phyloP scores from a whole-genome alignment of 139 green algal genomes.

The Nannochloris sp. region DNA sequence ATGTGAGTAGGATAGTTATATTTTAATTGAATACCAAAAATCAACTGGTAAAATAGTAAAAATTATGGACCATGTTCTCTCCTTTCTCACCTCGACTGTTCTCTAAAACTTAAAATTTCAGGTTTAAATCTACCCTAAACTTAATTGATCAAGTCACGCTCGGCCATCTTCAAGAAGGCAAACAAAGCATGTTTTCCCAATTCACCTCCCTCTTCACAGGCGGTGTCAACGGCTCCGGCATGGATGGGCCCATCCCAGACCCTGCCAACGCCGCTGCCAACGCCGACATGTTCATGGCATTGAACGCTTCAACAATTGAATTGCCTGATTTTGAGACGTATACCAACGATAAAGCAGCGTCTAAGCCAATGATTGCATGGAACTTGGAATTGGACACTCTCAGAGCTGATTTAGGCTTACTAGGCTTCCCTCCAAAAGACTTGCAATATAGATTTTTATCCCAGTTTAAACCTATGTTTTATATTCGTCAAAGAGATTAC shows the following conservation, averaged over 20 bases:
- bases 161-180: constrained; percentile 62
- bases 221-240: background rate
- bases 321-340: constrained; percentile 63
- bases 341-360: constrained; percentile 35
- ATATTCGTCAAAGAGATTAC: constrained; percentile 69
- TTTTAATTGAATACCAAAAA: no score
- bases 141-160: constrained; percentile 50
- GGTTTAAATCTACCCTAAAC: constrained; percentile 58
- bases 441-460: constrained; percentile 77
- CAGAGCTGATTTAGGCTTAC: constrained; percentile 74
- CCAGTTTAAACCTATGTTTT: constrained; percentile 76
- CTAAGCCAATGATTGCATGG: constrained; percentile 66
- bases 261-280: constrained; percentile 23
- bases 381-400: constrained; percentile 97
- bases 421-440: constrained; percentile 76
- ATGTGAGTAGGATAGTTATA: constrained; percentile 31
- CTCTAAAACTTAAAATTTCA: constrained; percentile 12
- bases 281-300: constrained; percentile 79
- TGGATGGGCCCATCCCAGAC: background rate
- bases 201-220: constrained; percentile 24
- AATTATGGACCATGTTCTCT: no score
- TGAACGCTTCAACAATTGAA: constrained; percentile 81
- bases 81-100: background rate
- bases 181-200: constrained; percentile 30
- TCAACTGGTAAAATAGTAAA: no score